Evolutionary conservation across 495 filamentous ascomycete genomes (phyloP), one percentile per base, ranked within the genome.

Genomic region (Penicillium robsamsonii): DNA sequence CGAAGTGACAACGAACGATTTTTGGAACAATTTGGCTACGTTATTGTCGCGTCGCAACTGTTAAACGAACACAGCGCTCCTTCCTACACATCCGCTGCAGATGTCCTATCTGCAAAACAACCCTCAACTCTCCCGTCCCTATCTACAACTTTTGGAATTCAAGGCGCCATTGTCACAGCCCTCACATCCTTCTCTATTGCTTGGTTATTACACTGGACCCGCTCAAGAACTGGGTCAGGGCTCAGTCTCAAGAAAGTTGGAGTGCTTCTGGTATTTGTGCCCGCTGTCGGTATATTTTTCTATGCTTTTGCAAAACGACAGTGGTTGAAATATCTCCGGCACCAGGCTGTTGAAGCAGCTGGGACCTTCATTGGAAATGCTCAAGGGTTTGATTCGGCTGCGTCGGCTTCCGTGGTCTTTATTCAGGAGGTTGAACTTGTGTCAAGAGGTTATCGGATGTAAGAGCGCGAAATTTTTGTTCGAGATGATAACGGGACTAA

Each of bases 381-480:
- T 38, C 92, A 94, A 60, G 85, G 88, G 22, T 91, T 95, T 58
- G 92, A 97, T 70, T 83, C 86, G 30, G 86, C 89, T 30, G 87
- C 83, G 33, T 87, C 87, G 50, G 85, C 91, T 25, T 88, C 91
- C 2, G 77, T 98, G 31, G 87, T 87, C 31, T 82, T 97, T 49
- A 88, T 98, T 56, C 93, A 97, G 73, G 94, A 98, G 70, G 93
- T 97, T 18, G 94, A 97, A 72, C 79, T 97, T 47, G 93, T 97
- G 12, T 93, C 93, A 38, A 83, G 93, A 61, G 94, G 94, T 47
- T 98, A 97, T 69, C 82, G 89, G 69, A 83, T 98, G 90, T 93
- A 73, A 76, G 85, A 42, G 20, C 17, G 3, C 13, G 11, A 7
- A 8, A 5, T 45, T 20, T 37, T 1, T 27, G 13, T n/a, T 50